Conservation (phyloP, 495 filamentous ascomycete species). For the Penicillium arizonense region DNA sequence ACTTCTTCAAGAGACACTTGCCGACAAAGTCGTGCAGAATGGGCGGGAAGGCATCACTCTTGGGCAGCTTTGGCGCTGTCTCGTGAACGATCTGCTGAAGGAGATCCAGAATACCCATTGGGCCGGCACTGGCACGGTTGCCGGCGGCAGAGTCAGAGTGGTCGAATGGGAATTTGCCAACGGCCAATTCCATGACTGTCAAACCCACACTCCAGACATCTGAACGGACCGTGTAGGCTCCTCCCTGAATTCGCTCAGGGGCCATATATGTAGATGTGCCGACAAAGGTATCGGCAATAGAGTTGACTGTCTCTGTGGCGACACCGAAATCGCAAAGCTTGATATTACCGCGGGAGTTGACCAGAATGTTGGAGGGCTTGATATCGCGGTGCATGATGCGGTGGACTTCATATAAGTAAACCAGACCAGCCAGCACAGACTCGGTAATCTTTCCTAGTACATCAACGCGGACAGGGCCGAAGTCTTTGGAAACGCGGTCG, state of each 20-base stretch:
- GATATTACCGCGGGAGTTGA: conserved; percentile 91
- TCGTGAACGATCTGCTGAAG: conserved; percentile 98
- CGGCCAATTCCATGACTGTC: conserved; percentile 92
- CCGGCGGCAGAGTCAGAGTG: conserved; percentile 71
- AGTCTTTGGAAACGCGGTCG: conserved; percentile 88
- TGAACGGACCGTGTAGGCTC: conserved; percentile 95
- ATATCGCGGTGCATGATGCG: conserved; percentile 99
- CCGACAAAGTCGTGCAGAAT: conserved; percentile 96
- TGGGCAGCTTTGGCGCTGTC: conserved; percentile 85
- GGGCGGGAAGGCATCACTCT: conserved; percentile 93
- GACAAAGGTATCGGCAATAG: conserved; percentile 95
- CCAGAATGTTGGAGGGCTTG: conserved; percentile 94
- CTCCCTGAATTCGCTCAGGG: conserved; percentile 93
- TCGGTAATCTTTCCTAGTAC: conserved; percentile 99
- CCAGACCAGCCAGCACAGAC: conserved; percentile 89
- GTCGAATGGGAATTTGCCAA: conserved; percentile 93
- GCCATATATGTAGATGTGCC: conserved; percentile 99
- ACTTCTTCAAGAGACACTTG: conserved; percentile 87
- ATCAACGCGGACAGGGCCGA: conserved; percentile 95
- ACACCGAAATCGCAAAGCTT: conserved; percentile 99
- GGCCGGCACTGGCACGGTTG: conserved; percentile 65
- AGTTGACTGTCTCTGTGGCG: conserved; percentile 93
- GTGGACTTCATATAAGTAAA: conserved; percentile 90
- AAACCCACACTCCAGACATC: conserved; percentile 99
- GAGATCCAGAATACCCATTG: conserved; percentile 92